phyloP scores from a whole-genome alignment of 1,284 basidiomycete species.

The Tilletia indica region DNA sequence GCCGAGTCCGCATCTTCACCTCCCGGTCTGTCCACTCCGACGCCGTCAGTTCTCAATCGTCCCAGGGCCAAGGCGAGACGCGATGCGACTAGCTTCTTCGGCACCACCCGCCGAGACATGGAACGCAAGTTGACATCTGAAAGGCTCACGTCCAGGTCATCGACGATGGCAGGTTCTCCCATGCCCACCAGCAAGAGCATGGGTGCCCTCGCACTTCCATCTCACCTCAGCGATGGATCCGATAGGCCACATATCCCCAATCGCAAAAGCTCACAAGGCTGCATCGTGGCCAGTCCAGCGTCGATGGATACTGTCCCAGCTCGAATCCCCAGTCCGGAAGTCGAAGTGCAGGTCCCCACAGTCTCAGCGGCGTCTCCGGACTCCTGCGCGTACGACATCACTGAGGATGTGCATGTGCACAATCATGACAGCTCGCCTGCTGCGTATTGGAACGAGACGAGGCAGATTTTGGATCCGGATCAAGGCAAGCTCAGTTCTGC shows the following conservation, averaged over 20 bases:
- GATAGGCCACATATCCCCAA: not conserved
- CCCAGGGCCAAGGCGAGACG: not conserved
- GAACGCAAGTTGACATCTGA: constrained; percentile 4
- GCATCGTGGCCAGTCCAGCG: constrained; percentile 1
- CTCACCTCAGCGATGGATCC: not conserved
- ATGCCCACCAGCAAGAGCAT: not conserved
- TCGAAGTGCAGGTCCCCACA: not conserved
- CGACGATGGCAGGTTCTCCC: not conserved
- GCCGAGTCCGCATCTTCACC: no score
- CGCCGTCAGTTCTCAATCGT: not conserved
- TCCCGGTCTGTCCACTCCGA: no score
- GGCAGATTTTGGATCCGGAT: not conserved
- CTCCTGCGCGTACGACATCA: not conserved
- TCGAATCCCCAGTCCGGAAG: not conserved
- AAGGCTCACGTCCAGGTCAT: not conserved
- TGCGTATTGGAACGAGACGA: constrained; percentile 10
- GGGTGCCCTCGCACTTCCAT: not conserved
- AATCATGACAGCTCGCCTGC: constrained; percentile 5
- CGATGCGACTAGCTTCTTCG: constrained; percentile 2
- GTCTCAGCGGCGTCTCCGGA: not conserved
- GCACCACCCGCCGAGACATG: not conserved
- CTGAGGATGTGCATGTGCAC: not conserved
- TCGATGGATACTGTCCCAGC: not conserved
- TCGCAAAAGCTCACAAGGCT: not conserved
- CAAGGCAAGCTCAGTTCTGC: not conserved